These are phyloP conservation scores for Lupinus albus DNA, from an alignment of 306 rosid species.

Conservation along the genomic window DNA sequence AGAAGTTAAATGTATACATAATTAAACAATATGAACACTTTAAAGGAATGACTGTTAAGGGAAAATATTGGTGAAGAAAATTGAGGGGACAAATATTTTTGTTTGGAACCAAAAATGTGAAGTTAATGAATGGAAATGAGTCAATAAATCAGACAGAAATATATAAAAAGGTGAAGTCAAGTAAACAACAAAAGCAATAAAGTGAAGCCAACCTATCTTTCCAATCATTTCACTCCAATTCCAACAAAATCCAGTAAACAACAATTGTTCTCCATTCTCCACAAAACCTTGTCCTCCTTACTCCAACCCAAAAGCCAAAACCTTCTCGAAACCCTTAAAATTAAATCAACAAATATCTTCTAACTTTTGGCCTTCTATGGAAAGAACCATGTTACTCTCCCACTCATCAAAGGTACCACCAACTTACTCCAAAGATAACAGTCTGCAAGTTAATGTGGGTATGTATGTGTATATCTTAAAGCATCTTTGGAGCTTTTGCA, in stretches of 20 bases:
- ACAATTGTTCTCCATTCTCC: not conserved
- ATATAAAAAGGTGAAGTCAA: not conserved
- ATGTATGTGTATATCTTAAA: not conserved
- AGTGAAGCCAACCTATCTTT: not conserved
- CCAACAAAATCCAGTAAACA: conserved; percentile 9
- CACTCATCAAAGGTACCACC: not conserved
- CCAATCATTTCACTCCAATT: not conserved
- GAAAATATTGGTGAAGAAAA: conserved; percentile 10
- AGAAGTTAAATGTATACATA: conserved; percentile 3
- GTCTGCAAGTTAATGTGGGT: not conserved
- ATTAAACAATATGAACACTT: conserved; percentile 14
- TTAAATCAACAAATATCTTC: not conserved
- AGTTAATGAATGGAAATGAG: not conserved
- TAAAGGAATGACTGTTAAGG: conserved; percentile 2
- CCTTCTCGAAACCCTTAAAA: no score
- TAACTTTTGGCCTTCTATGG: not conserved
- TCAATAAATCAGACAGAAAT: not conserved
- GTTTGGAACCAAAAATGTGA: not conserved
- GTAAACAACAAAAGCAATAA: not conserved
- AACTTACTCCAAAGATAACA: not conserved
- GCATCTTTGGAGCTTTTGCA: conserved; percentile 3
- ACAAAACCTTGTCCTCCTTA: not conserved
- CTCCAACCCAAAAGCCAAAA: no score
- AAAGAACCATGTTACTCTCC: not conserved
- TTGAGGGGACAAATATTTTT: conserved; percentile 18